Base-by-base conservation (phyloP, 768 basidiomycete species). In the Solioccasus polychromus region DNA sequence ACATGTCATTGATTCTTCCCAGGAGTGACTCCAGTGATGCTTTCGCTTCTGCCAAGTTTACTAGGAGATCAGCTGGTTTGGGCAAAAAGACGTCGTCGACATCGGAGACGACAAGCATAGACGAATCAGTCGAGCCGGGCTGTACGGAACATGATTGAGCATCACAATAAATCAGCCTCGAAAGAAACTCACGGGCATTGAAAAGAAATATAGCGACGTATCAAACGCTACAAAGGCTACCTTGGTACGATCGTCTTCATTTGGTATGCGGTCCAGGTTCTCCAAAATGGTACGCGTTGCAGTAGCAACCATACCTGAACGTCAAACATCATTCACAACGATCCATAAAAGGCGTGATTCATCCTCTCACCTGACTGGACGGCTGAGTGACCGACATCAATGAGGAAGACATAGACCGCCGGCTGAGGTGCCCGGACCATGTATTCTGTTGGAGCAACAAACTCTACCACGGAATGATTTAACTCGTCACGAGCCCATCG, bases 341-440 rank as follows among this genome's bases (percentile, higher is more conserved):
- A 19, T 22, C 7, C 10, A 35, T 7, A 3, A 6, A 41, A 5
- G 1, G 25, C 9, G 2, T 7, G n/a, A 12, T 7, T 28, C 28
- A 43, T n/a, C 56, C n/a, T 11, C 76, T 48, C 52, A 88, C 88
- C 89, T 35, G 90, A 90, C 69, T 92, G 88, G 35, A 99, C 79
- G 24, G 95, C 94, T 30, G 83, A 66, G 60, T 95, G 90, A 61
- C 91, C 92, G 54, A 98, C 93, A 61, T 99, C 96, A 68, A 99
- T 89, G 62, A 98, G 79, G 76, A 98, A 96, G 45, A 95, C 79
- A 67, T 95, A 98, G 42, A 96, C 92, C 15, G 94, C 92, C 5
- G 96, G 92, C 66, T 98, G 96, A 42, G 96, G 96, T 5, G 96
- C 87, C 53, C 96, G 88, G 61, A 94, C 95, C 96, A 98, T 98